phyloP scores from a whole-genome alignment of 176 grass and related monocot genomes.

The Avena atlantica region DNA sequence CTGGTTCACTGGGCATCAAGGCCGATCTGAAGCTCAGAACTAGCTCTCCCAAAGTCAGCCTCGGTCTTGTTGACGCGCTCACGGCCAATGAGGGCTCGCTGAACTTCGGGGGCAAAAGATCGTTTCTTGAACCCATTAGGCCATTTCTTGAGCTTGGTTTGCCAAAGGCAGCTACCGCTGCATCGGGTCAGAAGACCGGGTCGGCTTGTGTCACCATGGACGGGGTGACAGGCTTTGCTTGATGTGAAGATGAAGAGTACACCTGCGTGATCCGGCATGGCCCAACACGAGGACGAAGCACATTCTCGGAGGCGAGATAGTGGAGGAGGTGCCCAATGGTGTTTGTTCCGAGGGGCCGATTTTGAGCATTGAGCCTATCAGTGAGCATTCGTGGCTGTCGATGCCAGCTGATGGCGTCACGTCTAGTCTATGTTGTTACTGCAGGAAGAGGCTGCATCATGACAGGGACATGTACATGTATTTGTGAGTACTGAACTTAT shows the following conservation, averaged over 20 bases:
- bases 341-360: conserved; percentile 3
- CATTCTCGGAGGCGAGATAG: conserved; percentile 65
- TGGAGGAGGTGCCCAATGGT: conserved; percentile 49
- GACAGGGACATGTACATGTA: conserved; percentile 80
- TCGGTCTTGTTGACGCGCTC: conserved; percentile 76
- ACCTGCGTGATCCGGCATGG: conserved; percentile 91
- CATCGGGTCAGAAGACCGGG: background rate
- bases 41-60: conserved; percentile 56
- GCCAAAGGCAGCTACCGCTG: conserved; percentile 18
- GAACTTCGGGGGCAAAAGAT: conserved; percentile 46
- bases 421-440: conserved; percentile 61
- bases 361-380: conserved; percentile 58
- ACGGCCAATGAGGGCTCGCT: conserved; percentile 40
- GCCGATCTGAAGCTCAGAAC: conserved; percentile 55
- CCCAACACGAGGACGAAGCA: conserved; percentile 76
- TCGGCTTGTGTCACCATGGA: conserved; percentile 27
- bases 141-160: conserved; percentile 53
- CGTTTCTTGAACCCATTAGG: conserved; percentile 64
- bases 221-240: conserved; percentile 43
- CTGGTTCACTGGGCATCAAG: conserved; percentile 42
- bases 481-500: conserved; percentile 46
- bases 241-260: conserved; percentile 84
- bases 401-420: background rate
- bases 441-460: conserved; percentile 66
- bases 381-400: background rate